Base-by-base conservation (phyloP, 345 rosid species). In the Ricinus communis region DNA sequence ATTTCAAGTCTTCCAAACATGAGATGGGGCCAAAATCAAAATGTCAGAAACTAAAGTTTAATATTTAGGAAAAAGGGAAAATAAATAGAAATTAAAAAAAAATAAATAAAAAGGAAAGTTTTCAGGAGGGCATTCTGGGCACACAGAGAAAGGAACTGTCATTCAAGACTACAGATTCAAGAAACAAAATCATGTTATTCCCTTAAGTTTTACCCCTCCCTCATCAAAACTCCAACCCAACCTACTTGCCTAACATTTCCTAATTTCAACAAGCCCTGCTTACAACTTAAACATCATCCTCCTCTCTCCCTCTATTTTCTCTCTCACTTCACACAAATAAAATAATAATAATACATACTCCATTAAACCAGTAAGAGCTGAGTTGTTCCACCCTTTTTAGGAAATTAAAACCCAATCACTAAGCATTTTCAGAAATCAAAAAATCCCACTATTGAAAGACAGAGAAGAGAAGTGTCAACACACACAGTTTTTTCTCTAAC, bases 141-240 rank as follows among this genome's bases (percentile, higher is more conserved):
- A 82, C 2, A 82, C 2, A 71, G 7, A 18, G 25, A 14, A 43
- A 65, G 30, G 78, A 78, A 71, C 31, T 76, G 80, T 78, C 76
- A 76, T 55, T 82, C 76, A 74, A 70, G 36, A 19, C 62, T 75
- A 60, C 75, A 65, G 71, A 11, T 2, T 49, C 18, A 67, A 59
- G 71, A 71, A 76, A 71, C 65, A 74, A 75, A 72, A 75, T 57
- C 68, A 78, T 69, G 78, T 51, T 64, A 70, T 73, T 73, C 71
- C 60, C 72, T 46, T 64, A 41, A 71, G 22, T 68, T 74, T 81
- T 77, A 52, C 64, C 73, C 80, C 25, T 41, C 24, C 19, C 1
- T 5, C 45, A 5, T 36, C 22, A 14, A 27, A 65, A 22, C 51
- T 63, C 70, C 69, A 68, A 63, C 77, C 4, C 57, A 57, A 64